Evolutionary conservation across 83 land plant genomes (phyloP).

Genomic region (Diphasiastrum complanatum): DNA sequence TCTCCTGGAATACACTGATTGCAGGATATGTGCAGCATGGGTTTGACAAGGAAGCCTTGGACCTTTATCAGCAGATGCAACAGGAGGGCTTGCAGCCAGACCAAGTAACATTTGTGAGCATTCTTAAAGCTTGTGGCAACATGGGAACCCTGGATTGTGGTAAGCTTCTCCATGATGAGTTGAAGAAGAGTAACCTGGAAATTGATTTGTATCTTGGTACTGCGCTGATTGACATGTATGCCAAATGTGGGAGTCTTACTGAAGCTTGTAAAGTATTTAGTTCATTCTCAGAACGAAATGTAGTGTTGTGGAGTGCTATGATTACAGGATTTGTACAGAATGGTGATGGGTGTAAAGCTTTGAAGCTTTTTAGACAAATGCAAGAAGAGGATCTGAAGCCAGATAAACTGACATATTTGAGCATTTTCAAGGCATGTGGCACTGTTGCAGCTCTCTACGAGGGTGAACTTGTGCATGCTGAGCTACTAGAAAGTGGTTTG

Average conservation of each 20-base stretch:
- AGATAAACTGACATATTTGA: too few species aligned
- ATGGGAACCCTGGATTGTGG: too few species aligned
- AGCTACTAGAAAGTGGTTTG: background rate
- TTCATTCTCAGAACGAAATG: constrained; percentile 7
- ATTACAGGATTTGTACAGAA: constrained; percentile 15
- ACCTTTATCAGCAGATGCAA: too few species aligned
- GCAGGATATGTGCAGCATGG: too few species aligned
- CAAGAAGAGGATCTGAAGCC: background rate
- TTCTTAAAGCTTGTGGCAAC: too few species aligned
- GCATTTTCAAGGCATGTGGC: background rate
- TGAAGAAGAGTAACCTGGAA: too few species aligned
- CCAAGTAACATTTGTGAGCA: too few species aligned
- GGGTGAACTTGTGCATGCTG: background rate
- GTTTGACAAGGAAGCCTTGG: too few species aligned
- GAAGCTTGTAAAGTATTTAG: constrained; percentile 17
- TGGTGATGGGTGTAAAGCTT: background rate
- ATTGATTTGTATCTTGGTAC: background rate
- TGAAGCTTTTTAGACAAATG: constrained; percentile 15
- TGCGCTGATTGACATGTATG: background rate
- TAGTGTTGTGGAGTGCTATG: constrained; percentile 27
- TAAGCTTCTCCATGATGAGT: too few species aligned
- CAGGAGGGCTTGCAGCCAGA: too few species aligned
- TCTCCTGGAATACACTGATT: constrained; percentile 28
- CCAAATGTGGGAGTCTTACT: constrained; percentile 10
- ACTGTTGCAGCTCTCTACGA: background rate